These are phyloP conservation scores for Aspergillus proliferans DNA, from an alignment of 2,329 filamentous ascomycete genomes.

Conservation along the genomic window DNA sequence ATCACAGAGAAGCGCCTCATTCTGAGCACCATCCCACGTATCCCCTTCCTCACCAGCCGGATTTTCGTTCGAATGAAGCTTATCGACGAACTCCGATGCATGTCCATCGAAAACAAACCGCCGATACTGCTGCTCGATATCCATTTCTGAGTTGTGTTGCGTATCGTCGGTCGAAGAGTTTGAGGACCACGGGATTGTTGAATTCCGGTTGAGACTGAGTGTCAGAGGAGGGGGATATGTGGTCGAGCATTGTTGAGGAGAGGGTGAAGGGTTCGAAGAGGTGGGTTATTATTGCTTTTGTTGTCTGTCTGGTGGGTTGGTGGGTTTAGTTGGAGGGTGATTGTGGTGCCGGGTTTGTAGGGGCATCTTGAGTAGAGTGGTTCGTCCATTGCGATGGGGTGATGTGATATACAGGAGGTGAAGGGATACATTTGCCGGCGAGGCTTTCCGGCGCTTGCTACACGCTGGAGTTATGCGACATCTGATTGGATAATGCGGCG, in stretches of 20 bases:
- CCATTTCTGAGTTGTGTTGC: conserved; percentile 7
- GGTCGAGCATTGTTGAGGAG: conserved; percentile 7
- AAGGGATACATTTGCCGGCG: no score
- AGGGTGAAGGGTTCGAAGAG: conserved; percentile 13
- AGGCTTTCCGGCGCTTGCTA: no score
- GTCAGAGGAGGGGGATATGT: conserved; percentile 4
- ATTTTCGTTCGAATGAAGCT: conserved; percentile 1
- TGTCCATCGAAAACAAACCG: conserved; percentile 10
- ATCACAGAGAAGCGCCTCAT: conserved; percentile 12
- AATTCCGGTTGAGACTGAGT: neutral
- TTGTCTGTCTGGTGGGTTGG: neutral
- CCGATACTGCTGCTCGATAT: conserved; percentile 10
- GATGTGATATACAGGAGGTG: no score
- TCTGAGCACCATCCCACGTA: conserved; percentile 7
- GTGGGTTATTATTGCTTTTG: conserved; percentile 5
- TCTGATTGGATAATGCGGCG: no score
- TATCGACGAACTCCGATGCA: conserved; percentile 5
- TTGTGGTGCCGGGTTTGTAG: conserved; percentile 2
- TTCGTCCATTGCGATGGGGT: no score
- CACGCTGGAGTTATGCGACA: no score
- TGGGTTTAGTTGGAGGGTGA: conserved; percentile 1
- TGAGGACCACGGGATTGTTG: conserved; percentile 10
- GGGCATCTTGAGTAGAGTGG: conserved; percentile 2
- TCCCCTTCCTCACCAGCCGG: neutral
- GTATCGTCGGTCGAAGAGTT: conserved; percentile 17